A percentile compares a stretch with the other conserved stretches of the same genome.
phyloP scores from a whole-genome alignment of 2,329 filamentous ascomycete species.

The Aspergillus eucalypticola region DNA sequence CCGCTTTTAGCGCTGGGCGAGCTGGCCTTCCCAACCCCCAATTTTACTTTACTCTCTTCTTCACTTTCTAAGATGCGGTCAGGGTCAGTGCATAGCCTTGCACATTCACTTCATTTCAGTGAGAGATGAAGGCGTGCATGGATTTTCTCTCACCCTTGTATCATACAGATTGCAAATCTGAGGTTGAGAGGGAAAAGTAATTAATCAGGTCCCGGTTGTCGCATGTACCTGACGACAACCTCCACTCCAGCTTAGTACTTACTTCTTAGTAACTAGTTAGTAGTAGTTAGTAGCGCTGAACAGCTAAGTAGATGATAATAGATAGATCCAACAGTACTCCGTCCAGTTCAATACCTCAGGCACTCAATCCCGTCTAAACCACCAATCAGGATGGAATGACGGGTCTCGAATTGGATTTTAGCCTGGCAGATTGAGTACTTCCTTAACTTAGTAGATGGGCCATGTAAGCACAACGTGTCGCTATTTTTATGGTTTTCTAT shows the following conservation, averaged over 20 bases:
- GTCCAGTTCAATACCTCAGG: not conserved
- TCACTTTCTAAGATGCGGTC: constrained; percentile 2
- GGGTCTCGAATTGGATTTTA: constrained; percentile 8
- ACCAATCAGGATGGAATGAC: constrained; percentile 4
- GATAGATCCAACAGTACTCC: not conserved
- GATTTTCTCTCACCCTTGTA: not conserved
- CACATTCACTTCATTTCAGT: not conserved
- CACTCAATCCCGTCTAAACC: not conserved
- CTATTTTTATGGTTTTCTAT: constrained; percentile 9
- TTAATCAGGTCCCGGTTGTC: not conserved
- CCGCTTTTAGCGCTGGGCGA: constrained; percentile 28
- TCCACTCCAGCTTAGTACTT: not conserved
- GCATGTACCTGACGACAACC: not conserved
- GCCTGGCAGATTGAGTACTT: no score
- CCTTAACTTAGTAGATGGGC: not conserved
- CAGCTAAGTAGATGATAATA: not conserved
- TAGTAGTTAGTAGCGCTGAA: not conserved
- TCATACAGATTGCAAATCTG: not conserved
- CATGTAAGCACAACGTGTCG: constrained; percentile 13
- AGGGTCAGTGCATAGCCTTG: not conserved
- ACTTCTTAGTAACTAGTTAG: no score
- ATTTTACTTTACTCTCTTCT: not conserved
- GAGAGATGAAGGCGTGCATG: not conserved
- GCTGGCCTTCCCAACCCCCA: constrained; percentile 10
- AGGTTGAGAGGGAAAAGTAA: no score